phyloP scores from a whole-genome alignment of 1,284 basidiomycete species.

The Pseudozyma hubeiensis region DNA sequence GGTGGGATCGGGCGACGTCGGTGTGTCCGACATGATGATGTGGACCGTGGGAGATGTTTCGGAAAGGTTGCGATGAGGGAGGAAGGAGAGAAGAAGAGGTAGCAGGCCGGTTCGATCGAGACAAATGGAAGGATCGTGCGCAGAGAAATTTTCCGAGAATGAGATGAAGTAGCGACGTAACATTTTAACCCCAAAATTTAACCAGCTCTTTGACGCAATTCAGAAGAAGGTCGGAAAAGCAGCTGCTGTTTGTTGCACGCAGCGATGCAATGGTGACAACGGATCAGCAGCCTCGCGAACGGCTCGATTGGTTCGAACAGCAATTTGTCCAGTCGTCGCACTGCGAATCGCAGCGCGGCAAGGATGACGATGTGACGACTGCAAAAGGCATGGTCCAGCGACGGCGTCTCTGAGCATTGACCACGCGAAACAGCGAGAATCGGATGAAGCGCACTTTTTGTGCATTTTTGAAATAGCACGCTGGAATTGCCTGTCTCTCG shows the following conservation, averaged over 20 bases:
- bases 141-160: background rate
- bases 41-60: constrained; percentile 1
- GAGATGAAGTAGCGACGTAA: background rate
- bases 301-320: too few species aligned
- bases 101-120: background rate
- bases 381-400: too few species aligned
- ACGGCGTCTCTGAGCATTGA: constrained; percentile 13
- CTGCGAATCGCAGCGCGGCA: background rate
- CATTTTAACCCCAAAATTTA: background rate
- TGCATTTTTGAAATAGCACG: constrained; percentile 8
- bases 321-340: too few species aligned
- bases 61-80: background rate
- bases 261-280: too few species aligned
- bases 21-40: constrained; percentile 25
- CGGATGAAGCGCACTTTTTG: constrained; percentile 1
- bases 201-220: constrained; percentile 1
- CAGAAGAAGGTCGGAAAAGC: constrained; percentile 4
- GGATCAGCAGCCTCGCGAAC: too few species aligned
- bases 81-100: constrained; percentile 3
- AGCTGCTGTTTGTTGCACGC: background rate
- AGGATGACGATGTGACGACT: background rate
- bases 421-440: constrained; percentile 6
- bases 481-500: background rate
- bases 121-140: constrained; percentile 14
- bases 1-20: background rate